Conservation (phyloP, 2,329 filamentous ascomycete species). For the Torrubiella hemipterigena region DNA sequence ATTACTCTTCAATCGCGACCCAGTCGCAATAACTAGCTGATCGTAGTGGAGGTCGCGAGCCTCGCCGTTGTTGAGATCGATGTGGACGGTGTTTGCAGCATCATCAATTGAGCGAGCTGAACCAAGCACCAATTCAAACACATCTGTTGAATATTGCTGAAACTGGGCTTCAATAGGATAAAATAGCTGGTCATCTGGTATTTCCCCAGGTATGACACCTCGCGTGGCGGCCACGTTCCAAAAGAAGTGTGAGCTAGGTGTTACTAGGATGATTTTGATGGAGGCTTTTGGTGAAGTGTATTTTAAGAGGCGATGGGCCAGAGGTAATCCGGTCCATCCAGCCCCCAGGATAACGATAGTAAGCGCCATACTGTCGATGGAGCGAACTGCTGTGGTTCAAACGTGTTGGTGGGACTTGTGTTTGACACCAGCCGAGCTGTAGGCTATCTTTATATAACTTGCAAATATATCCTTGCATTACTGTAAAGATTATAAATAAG, state of each 20-base stretch:
- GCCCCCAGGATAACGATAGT: conserved; percentile 42
- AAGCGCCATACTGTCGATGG: too few species aligned
- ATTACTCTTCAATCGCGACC: conserved; percentile 26
- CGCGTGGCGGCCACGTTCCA: conserved; percentile 46
- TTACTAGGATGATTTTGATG: conserved; percentile 40
- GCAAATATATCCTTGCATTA: too few species aligned
- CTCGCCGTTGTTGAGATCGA: conserved; percentile 17
- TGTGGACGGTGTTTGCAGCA: conserved; percentile 22
- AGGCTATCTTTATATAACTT: too few species aligned
- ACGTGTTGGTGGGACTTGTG: too few species aligned
- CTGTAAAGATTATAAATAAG: too few species aligned
- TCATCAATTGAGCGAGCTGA: conserved; percentile 23
- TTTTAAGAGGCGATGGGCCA: conserved; percentile 39
- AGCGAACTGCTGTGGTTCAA: too few species aligned
- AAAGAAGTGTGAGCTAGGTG: conserved; percentile 40
- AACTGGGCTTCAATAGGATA: conserved; percentile 32
- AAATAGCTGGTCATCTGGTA: conserved; percentile 34
- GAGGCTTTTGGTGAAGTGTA: conserved; percentile 28
- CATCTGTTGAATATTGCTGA: conserved; percentile 27
- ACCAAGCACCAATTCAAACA: conserved; percentile 38
- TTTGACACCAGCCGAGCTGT: too few species aligned
- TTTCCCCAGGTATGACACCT: conserved; percentile 34
- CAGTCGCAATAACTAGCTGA: conserved; percentile 41
- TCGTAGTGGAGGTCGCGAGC: conserved; percentile 29
- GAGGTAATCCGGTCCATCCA: conserved; percentile 35